Evolutionary conservation across 495 filamentous ascomycete species (phyloP).

Genomic region (Tuber borchii): DNA sequence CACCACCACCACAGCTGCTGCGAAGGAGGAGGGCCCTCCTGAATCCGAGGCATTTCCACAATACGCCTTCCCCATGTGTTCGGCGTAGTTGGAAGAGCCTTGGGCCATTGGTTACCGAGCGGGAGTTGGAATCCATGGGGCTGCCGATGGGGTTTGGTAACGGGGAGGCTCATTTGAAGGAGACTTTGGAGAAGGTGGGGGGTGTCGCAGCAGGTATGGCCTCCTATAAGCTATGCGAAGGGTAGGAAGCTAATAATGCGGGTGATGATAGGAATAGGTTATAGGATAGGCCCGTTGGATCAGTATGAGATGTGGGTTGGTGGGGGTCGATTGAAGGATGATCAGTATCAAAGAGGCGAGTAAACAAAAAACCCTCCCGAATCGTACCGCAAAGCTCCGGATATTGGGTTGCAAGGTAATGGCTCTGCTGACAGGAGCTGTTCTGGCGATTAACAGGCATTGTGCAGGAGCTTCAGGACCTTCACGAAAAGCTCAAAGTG

Average conservation of each 20-base stretch:
- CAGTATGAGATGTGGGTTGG: slow-evolving; percentile 81
- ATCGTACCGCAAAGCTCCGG: not conserved
- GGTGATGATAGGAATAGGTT: not conserved
- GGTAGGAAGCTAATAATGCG: slow-evolving; percentile 10
- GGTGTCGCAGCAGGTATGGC: not conserved
- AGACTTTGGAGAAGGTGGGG: not conserved
- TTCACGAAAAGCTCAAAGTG: slow-evolving; percentile 71
- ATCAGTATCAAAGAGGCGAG: slow-evolving; percentile 82
- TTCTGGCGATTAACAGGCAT: slow-evolving; percentile 54
- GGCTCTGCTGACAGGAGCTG: slow-evolving; percentile 10
- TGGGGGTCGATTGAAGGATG: slow-evolving; percentile 66
- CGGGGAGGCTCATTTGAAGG: not conserved
- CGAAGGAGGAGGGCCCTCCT: not conserved
- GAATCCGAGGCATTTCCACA: not conserved
- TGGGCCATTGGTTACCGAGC: not conserved
- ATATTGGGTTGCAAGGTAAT: not conserved
- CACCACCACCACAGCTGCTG: not conserved
- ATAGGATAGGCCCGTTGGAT: slow-evolving; percentile 60
- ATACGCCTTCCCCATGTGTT: not conserved
- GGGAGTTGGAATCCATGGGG: not conserved
- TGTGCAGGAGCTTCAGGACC: slow-evolving; percentile 76
- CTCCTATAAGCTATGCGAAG: not conserved
- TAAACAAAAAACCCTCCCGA: not conserved
- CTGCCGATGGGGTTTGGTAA: not conserved
- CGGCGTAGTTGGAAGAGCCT: not conserved